Percentiles rank a stretch among this genome's conserved stretches.
These are phyloP conservation scores for Apophysomyces elegans DNA, from an alignment of 371 early-diverging fungal genomes.

Conservation along the genomic window DNA sequence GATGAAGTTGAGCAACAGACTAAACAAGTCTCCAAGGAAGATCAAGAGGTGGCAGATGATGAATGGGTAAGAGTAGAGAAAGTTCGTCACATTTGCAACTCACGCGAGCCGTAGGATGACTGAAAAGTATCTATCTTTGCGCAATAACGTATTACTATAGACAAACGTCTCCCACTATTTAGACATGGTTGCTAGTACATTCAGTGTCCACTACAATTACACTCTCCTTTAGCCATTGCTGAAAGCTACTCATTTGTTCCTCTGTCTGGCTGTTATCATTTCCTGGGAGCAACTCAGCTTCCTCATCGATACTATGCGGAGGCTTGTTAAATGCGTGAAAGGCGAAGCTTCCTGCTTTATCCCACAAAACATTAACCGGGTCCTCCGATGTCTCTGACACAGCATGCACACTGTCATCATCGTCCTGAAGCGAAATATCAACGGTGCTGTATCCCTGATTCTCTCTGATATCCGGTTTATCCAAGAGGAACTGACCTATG, in stretches of 20 bases:
- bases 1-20: slow-evolving; percentile 45
- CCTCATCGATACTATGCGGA: not conserved
- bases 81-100: not conserved
- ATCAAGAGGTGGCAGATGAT: slow-evolving; percentile 52
- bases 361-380: slow-evolving; percentile 23
- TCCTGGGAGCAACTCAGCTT: not conserved
- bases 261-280: not conserved
- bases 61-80: slow-evolving; percentile 47
- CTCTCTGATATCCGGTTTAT: not conserved
- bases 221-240: not conserved
- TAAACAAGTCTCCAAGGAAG: slow-evolving; percentile 24
- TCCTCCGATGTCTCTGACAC: not conserved
- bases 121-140: not conserved
- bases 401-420: not conserved
- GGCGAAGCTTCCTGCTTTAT: slow-evolving; percentile 21
- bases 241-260: not conserved
- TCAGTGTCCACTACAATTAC: not conserved
- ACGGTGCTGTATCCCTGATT: not conserved
- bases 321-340: slow-evolving; percentile 16
- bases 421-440: not conserved
- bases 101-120: not conserved
- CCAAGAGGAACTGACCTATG: not conserved
- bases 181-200: not conserved
- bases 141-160: not conserved
- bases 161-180: not conserved